Evolutionary conservation across 2,329 filamentous ascomycete genomes (phyloP), one percentile per base, ranked within the genome.

Genomic region (Xylaria sp.): DNA sequence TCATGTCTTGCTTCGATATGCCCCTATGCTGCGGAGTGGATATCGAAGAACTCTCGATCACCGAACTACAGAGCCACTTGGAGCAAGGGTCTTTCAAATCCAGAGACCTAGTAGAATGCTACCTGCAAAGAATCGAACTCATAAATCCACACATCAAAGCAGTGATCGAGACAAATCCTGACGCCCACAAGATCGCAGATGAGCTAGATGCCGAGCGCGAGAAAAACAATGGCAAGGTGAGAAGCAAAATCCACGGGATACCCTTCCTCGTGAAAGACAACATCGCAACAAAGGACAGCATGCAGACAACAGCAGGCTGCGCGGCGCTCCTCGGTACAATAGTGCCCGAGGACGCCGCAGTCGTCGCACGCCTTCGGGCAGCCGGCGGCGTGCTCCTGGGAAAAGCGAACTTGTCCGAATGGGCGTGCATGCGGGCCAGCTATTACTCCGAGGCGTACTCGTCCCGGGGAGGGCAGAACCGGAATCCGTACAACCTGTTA

Each of bases 211-310:
- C 39, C 15, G 60, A 63, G 60, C 60, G 60, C 60, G 15, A 54
- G 37, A 7, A 37, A 0, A 41, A 12, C 39, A 46, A n/a, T 8
- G 28, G 23, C 23, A 28, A 4, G 9, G 25, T 48, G 39, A 63
- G 60, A 34, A 63, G 60, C 34, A n/a, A 18, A n/a, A 63, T 63
- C 10, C 60, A 63, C 41, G 60, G 60, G 15, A 56, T 63, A n/a
- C 60, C 60, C 18, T 63, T 63, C 39, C 39, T 63, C 9, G 50
- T 63, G 18, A 63, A 63, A 37, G 60, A 63, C 60, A 63, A 63
- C 7, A 63, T 63, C 51, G 60, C 60, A 41, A 63, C 60, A 23
- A 63, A 48, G 15, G 60, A 63, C n/a, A 56, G 41, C 5, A 63
- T 63, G 60, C 60, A 63, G 37, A 63, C 60, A 34, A 63, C 60